Percentiles rank a stretch among this genome's conserved stretches.
Conservation (phyloP, 306 rosid genomes). For the Quillaja saponaria region DNA sequence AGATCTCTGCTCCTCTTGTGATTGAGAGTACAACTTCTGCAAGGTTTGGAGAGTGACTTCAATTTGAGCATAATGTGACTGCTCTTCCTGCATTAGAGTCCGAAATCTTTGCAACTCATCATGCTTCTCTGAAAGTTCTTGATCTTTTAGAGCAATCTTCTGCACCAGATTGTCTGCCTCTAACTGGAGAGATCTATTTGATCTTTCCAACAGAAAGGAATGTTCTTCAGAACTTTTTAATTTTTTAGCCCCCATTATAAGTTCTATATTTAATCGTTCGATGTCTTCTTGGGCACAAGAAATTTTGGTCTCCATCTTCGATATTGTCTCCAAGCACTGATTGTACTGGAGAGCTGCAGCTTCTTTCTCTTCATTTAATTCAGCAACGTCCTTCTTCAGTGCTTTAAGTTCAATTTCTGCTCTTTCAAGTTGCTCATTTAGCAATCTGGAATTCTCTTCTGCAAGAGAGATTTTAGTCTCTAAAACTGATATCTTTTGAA, state of each 20-base stretch:
- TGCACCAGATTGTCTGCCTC: conserved; percentile 71
- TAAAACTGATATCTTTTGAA: conserved; percentile 69
- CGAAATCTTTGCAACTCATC: conserved; percentile 73
- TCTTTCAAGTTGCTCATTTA: conserved; percentile 59
- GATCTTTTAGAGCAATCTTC: conserved; percentile 72
- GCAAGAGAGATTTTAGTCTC: conserved; percentile 65
- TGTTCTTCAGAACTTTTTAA: conserved; percentile 61
- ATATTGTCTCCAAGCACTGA: conserved; percentile 68
- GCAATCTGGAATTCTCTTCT: conserved; percentile 67
- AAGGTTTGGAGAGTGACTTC: conserved; percentile 73
- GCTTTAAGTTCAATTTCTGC: conserved; percentile 60
- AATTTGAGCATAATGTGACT: conserved; percentile 65
- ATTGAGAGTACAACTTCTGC: conserved; percentile 67
- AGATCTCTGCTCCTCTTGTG: conserved; percentile 87
- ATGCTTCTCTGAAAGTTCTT: conserved; percentile 70
- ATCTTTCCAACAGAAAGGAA: conserved; percentile 56
- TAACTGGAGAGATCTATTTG: conserved; percentile 64
- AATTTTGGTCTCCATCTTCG: conserved; percentile 68
- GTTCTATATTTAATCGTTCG: conserved; percentile 51
- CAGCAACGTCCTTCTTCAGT: conserved; percentile 50
- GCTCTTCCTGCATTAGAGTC: conserved; percentile 70
- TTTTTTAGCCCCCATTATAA: conserved; percentile 53
- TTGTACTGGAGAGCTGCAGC: conserved; percentile 49
- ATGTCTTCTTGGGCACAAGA: conserved; percentile 59
- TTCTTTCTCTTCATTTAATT: conserved; percentile 69